These are phyloP conservation scores for Psilocybe subaeruginosa DNA, from an alignment of 768 basidiomycete genomes.

Conservation along the genomic window DNA sequence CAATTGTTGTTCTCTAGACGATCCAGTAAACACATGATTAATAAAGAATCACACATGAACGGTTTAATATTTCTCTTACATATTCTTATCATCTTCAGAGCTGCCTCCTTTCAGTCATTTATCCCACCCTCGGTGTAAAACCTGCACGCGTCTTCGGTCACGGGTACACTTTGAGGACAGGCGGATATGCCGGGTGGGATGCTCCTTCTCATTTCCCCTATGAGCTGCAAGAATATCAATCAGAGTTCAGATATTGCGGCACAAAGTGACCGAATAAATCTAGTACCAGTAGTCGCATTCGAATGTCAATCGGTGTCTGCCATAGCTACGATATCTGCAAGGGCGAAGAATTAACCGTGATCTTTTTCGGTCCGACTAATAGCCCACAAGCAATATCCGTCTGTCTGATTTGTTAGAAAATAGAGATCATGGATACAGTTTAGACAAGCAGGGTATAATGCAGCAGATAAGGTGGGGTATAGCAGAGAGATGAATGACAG, in stretches of 20 bases:
- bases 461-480: neutral
- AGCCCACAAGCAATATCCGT: constrained; percentile 5
- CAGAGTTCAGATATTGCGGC: too few species aligned
- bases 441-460: constrained; percentile 1
- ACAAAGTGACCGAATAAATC: neutral
- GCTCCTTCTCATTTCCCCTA: neutral
- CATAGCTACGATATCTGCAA: neutral
- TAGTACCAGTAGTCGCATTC: constrained; percentile 8
- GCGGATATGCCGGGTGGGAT: neutral
- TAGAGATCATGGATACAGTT: neutral
- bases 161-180: neutral
- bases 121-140: constrained; percentile 3
- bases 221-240: neutral
- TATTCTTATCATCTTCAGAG: too few species aligned
- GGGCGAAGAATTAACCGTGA: neutral
- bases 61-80: too few species aligned
- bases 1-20: too few species aligned
- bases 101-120: neutral
- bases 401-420: constrained; percentile 1
- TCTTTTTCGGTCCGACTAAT: too few species aligned
- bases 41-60: too few species aligned
- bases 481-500: neutral
- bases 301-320: neutral
- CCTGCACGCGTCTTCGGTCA: constrained; percentile 7
- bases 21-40: too few species aligned